Evolutionary conservation across 306 rosid genomes (phyloP).

Genomic region (Inga oerstediana): DNA sequence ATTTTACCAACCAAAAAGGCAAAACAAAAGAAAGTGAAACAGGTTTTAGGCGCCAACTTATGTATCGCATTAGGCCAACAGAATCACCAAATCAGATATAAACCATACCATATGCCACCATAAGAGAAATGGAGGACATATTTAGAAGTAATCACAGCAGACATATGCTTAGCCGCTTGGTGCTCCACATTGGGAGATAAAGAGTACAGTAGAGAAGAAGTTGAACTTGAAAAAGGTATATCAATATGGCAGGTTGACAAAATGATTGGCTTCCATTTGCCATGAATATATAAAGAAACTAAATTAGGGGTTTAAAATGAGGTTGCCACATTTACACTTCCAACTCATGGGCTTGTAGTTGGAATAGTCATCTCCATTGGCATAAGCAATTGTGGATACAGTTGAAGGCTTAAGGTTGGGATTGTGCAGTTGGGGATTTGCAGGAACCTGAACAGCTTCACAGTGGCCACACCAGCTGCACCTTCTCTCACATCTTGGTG

Average conservation of each 20-base stretch:
- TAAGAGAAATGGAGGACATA: background rate
- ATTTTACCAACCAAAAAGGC: background rate
- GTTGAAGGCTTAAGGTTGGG: constrained; percentile 48
- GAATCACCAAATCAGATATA: background rate
- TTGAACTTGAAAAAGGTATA: constrained; percentile 14
- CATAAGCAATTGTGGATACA: constrained; percentile 41
- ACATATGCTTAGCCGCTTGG: background rate
- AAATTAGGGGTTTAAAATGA: constrained; percentile 74
- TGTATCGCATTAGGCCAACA: background rate
- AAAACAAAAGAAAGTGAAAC: background rate
- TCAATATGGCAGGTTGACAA: constrained; percentile 38
- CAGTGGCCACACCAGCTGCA: constrained; percentile 78
- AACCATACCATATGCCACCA: background rate
- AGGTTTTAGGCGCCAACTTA: background rate
- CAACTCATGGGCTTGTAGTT: constrained; percentile 97
- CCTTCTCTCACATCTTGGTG: constrained; percentile 87
- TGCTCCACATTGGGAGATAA: background rate
- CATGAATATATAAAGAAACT: constrained; percentile 13
- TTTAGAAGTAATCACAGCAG: background rate
- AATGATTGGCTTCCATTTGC: constrained; percentile 13
- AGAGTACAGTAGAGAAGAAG: background rate
- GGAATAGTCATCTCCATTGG: constrained; percentile 56
- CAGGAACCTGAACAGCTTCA: constrained; percentile 55
- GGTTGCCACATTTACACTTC: constrained; percentile 94
- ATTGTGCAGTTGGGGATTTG: constrained; percentile 55